Percentiles rank a stretch among this genome's conserved stretches.
These are phyloP conservation scores for Biscutella auriculata DNA, from an alignment of 441 rosid genomes.

Conservation along the genomic window DNA sequence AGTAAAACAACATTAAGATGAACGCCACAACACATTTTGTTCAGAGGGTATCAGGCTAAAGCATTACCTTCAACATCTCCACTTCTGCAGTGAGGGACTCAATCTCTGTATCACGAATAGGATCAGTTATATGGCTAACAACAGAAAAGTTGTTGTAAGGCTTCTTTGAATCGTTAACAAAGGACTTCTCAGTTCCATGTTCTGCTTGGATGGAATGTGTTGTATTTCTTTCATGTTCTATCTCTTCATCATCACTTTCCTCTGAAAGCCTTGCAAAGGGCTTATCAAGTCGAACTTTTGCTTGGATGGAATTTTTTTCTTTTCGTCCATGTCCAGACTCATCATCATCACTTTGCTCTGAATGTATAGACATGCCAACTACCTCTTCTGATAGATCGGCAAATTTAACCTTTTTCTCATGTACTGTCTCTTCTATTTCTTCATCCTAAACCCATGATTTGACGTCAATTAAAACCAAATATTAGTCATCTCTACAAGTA, in stretches of 20 bases:
- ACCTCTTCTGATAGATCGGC: not conserved
- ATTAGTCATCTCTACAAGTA: not conserved
- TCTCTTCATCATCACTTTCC: constrained; percentile 9
- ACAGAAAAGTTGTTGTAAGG: constrained; percentile 11
- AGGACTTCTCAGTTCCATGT: constrained; percentile 7
- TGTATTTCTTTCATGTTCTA: not conserved
- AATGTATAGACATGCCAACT: not conserved
- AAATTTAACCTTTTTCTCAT: not conserved
- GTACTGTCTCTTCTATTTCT: constrained; percentile 13
- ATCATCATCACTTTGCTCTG: constrained; percentile 6
- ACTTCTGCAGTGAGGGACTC: constrained; percentile 41
- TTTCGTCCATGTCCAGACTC: not conserved
- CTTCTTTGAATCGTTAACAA: constrained; percentile 11
- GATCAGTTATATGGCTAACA: constrained; percentile 21
- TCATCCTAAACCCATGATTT: constrained; percentile 15
- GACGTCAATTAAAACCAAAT: not conserved
- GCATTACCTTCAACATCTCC: constrained; percentile 50
- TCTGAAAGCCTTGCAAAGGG: constrained; percentile 2
- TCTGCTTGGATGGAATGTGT: constrained; percentile 1
- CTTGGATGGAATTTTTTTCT: not conserved
- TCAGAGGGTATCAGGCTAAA: no score
- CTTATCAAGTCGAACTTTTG: not conserved
- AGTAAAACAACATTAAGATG: not conserved
- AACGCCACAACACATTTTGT: not conserved
- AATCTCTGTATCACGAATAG: constrained; percentile 27